Evolutionary conservation across 83 land plant species (phyloP), one percentile per base, ranked within the genome.

Genomic region (Picea mariana): DNA sequence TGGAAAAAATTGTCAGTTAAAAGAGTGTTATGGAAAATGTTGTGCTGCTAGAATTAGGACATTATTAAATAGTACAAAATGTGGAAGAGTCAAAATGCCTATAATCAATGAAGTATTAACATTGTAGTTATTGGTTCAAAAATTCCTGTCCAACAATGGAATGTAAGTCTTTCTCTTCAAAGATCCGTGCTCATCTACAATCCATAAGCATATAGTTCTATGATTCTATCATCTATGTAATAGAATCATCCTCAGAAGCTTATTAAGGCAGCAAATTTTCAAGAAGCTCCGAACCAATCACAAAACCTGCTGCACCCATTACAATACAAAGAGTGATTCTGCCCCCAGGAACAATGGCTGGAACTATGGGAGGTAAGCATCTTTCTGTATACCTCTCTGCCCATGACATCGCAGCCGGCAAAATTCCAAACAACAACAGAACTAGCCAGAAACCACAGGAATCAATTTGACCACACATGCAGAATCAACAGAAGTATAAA

Each of bases 361-460:
- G 88, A 31, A 85, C 26, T 73, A 23, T 81, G 58, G 90, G 77
- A 20, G 98, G 84, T 27, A 76, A 59, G 9, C 89, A 83, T 23
- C 84, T 75, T 42, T 80, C 64, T 9, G 91, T 86, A 68, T 95
- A 91, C 88, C 98, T 86, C 80, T 97, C 98, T 24, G 90, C 82
- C 99, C 99, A 97, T 7, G 99, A 90, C 99, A 97, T 97, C 49
- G 97, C 93, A 78, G 97, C 99, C 38, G 99, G 99, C 77, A 97
- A 86, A 71, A 97, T 77, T 62, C 99, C 99, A 87, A 97, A 97
- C 72, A 97, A 80, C 67, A 95, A 91, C 79, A 97, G 71, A 49
- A 97, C 99, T 97, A n/a, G 63, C 20, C 8, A 64, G 27, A 26
- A 13, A 42, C 23, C 16, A 73, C 16, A 85, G 44, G 80, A 31